phyloP scores from a whole-genome alignment of 2,329 filamentous ascomycete species.

The Aurifilum marmelostoma region DNA sequence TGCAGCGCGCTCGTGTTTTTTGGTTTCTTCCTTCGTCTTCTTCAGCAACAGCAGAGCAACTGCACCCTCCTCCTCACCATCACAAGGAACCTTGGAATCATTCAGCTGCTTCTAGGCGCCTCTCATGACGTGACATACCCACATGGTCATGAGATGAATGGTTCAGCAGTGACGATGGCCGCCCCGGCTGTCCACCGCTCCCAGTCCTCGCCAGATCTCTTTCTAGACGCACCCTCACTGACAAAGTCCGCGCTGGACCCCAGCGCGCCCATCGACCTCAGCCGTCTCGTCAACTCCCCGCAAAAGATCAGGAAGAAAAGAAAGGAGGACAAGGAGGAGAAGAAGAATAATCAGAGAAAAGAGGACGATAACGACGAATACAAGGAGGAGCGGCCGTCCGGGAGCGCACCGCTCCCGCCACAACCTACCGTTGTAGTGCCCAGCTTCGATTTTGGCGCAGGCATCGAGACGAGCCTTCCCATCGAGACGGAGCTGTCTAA shows the following conservation, averaged over 20 bases:
- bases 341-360: not conserved
- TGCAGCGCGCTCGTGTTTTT: slow-evolving; percentile 17
- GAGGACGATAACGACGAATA: not conserved
- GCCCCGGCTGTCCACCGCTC: slow-evolving; percentile 44
- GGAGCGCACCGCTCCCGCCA: slow-evolving; percentile 25
- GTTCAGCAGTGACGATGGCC: slow-evolving; percentile 45
- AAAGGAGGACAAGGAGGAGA: not conserved
- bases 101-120: slow-evolving; percentile 24
- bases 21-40: not conserved
- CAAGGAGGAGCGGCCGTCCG: not conserved
- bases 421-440: slow-evolving; percentile 51
- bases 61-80: not conserved
- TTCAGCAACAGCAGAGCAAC: not conserved
- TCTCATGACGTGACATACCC: slow-evolving; percentile 30
- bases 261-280: slow-evolving; percentile 23
- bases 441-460: slow-evolving; percentile 54
- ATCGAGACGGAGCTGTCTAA: slow-evolving; percentile 50
- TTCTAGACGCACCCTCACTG: slow-evolving; percentile 33
- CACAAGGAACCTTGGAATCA: not conserved
- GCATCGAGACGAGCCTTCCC: slow-evolving; percentile 42
- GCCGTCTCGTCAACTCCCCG: slow-evolving; percentile 17
- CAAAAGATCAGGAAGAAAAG: slow-evolving; percentile 5
- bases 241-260: slow-evolving; percentile 28
- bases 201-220: slow-evolving; percentile 40
- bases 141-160: slow-evolving; percentile 49